Base-by-base conservation (phyloP, 257 asterid species). In the Verbascum thapsus region DNA sequence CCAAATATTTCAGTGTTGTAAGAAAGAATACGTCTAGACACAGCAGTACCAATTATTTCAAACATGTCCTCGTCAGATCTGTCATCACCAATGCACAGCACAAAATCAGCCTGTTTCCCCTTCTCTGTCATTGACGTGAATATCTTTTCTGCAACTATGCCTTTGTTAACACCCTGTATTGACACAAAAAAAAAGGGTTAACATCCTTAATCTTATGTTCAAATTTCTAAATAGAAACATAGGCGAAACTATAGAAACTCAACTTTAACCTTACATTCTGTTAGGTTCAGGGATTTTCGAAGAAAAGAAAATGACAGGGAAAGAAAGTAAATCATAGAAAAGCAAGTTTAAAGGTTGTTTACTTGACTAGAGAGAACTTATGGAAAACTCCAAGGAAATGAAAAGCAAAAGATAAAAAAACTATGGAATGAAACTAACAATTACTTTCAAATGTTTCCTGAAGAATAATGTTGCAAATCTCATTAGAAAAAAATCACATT, bases 51-150 rank as follows among this genome's bases (percentile, higher is more conserved):
- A 38, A 87, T 85, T 58, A 80, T 77, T 70, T 90, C 95, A 75
- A 90, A 87, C 97, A 90, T 90, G 69, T 90, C 95, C 78, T 90
- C 97, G 42, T 90, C 97, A 39, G 97, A 90, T 87, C 97, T 78
- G 74, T 90, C 97, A 38, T 90, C 97, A 17, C 97, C 97, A 54
- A 90, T 81, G 79, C 97, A 90, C 26, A 90, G 92, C 61, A 87
- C 97, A 75, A 90, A 90, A 72, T 90, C 95, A 42, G 88, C 83
- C 71, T 63, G 84, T 63, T 74, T 87, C 63, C 81, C 81, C 71
- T 81, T 80, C 67, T 74, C 86, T 6, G 55, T 57, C 88, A 90
- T 85, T 10, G 95, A 81, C 58, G 88, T 72, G 75, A 90, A 87
- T 54, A 87, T 81, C 81, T 79, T 85, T 63, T 90, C 97, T 16